phyloP scores from a whole-genome alignment of 2,329 filamentous ascomycete genomes.

The Myriosclerotinia scirpicola region DNA sequence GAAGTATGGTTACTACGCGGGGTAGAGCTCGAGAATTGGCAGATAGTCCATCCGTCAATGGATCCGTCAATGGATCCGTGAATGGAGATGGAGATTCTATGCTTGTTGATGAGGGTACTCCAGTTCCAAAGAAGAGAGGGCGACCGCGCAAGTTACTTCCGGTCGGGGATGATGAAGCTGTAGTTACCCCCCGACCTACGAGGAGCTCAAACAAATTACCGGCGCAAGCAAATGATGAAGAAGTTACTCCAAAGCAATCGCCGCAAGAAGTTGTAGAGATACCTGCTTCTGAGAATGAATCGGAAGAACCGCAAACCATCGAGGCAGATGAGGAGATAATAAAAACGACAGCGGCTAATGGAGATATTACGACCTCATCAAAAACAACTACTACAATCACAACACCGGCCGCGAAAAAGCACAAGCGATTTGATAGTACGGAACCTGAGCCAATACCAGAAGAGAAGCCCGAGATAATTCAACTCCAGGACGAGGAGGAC shows the following conservation, averaged over 20 bases:
- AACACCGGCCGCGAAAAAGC: slow-evolving; percentile 25
- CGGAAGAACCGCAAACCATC: background rate
- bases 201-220: slow-evolving; percentile 36
- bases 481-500: slow-evolving; percentile 23
- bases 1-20: slow-evolving; percentile 34
- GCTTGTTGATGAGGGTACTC: slow-evolving; percentile 20
- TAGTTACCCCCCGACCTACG: slow-evolving; percentile 24
- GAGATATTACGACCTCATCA: background rate
- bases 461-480: background rate
- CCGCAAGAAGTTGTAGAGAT: slow-evolving; percentile 34
- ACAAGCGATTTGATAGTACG: slow-evolving; percentile 35
- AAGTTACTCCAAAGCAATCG: slow-evolving; percentile 20
- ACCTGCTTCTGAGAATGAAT: slow-evolving; percentile 24
- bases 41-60: slow-evolving; percentile 18
- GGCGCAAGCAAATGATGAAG: slow-evolving; percentile 30
- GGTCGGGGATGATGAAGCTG: slow-evolving; percentile 22
- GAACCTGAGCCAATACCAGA: slow-evolving; percentile 27
- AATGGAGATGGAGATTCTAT: slow-evolving; percentile 25
- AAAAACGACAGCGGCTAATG: background rate
- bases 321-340: slow-evolving; percentile 4
- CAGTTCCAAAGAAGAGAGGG: slow-evolving; percentile 26
- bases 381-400: slow-evolving; percentile 1
- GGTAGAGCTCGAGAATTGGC: slow-evolving; percentile 23
- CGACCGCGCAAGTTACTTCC: slow-evolving; percentile 17
- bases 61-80: slow-evolving; percentile 8